Conservation (phyloP, 2,329 filamentous ascomycete genomes). For the Scorias spongiosa region DNA sequence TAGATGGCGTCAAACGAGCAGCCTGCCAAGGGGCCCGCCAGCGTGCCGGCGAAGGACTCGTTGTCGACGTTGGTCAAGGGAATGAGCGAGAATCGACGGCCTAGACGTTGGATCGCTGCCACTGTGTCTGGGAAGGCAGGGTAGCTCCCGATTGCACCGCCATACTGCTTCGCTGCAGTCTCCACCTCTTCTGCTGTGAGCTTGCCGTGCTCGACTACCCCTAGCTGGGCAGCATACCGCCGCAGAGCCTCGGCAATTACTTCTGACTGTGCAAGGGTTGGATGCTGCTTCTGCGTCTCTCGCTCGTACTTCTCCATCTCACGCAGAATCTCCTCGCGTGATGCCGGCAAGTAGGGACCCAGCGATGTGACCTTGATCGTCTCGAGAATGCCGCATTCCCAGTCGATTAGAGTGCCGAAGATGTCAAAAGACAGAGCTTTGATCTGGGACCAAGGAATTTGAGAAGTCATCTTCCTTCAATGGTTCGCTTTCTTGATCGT, state of each 20-base stretch:
- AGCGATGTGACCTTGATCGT: slow-evolving; percentile 36
- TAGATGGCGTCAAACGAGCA: slow-evolving; percentile 48
- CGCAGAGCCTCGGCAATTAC: slow-evolving; percentile 26
- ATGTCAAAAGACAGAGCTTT: slow-evolving; percentile 56
- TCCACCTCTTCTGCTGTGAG: slow-evolving; percentile 32
- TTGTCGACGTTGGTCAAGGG: slow-evolving; percentile 47
- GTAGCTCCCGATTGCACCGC: slow-evolving; percentile 38
- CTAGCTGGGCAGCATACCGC: slow-evolving; percentile 15
- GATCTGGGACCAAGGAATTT: slow-evolving; percentile 15
- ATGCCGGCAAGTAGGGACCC: slow-evolving; percentile 29
- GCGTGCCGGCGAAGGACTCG: slow-evolving; percentile 34
- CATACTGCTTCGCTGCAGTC: slow-evolving; percentile 32
- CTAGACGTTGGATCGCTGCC: slow-evolving; percentile 35
- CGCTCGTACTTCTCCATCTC: slow-evolving; percentile 33
- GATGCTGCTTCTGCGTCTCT: slow-evolving; percentile 37
- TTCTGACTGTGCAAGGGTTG: slow-evolving; percentile 43
- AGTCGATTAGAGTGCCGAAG: slow-evolving; percentile 68
- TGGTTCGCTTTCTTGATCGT: too few species aligned
- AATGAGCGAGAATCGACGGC: slow-evolving; percentile 40
- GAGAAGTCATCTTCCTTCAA: slow-evolving; percentile 8
- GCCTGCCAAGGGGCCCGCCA: slow-evolving; percentile 34
- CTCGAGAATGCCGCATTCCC: slow-evolving; percentile 50
- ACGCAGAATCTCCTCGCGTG: slow-evolving; percentile 28
- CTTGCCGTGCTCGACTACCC: slow-evolving; percentile 35
- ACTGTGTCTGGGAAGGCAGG: slow-evolving; percentile 43